Conservation (phyloP, 805 yeast genomes). For the Danielia reshetovae region DNA sequence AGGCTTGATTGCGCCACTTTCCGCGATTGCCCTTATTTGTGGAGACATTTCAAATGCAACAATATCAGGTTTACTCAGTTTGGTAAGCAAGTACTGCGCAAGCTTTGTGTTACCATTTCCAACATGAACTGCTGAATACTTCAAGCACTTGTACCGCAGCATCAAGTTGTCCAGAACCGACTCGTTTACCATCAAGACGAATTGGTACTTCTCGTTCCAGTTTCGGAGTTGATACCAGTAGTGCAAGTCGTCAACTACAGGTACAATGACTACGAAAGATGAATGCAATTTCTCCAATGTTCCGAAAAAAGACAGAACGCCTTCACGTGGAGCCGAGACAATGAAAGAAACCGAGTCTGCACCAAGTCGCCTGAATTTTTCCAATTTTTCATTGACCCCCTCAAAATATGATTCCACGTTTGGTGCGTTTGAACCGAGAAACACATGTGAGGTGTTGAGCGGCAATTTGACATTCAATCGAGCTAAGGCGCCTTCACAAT, state of each 20-base stretch:
- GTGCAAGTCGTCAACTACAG: constrained; percentile 1
- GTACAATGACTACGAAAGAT: constrained; percentile 2
- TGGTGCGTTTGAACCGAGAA: no score
- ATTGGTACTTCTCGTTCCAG: background rate
- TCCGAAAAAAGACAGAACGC: background rate
- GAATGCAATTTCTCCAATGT: background rate
- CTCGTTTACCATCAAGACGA: background rate
- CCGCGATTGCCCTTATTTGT: no score
- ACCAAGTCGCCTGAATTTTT: background rate
- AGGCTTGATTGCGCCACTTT: background rate
- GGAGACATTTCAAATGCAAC: background rate
- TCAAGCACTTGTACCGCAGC: constrained; percentile 10
- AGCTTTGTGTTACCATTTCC: background rate
- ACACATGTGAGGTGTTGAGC: no score
- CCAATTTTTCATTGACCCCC: no score
- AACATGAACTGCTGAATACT: constrained; percentile 6
- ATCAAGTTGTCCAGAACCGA: background rate
- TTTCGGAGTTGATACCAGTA: constrained; percentile 2
- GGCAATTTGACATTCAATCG: no score
- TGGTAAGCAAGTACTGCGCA: background rate
- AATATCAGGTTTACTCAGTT: background rate
- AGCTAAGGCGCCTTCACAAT: no score
- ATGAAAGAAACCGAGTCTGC: background rate
- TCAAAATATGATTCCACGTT: no score
- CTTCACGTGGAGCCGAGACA: background rate